phyloP scores from a whole-genome alignment of 2,329 filamentous ascomycete species.

The Fusarium sp. region DNA sequence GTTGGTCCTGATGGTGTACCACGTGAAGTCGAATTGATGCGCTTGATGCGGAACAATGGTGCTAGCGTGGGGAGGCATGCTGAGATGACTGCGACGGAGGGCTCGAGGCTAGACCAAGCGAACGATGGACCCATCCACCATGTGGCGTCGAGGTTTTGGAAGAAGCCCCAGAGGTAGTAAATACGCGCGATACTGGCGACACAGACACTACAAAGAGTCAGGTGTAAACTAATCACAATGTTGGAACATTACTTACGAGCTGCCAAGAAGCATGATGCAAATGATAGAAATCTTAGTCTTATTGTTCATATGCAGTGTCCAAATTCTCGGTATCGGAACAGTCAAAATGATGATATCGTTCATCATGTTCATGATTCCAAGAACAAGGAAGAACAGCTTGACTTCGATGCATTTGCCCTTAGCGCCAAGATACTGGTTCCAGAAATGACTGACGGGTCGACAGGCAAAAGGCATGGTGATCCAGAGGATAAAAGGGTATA shows the following conservation, averaged over 20 bases:
- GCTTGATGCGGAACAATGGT: conserved; percentile 2
- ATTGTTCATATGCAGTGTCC: conserved; percentile 14
- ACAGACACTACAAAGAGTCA: background rate
- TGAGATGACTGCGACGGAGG: background rate
- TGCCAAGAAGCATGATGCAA: conserved; percentile 15
- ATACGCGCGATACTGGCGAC: conserved; percentile 9
- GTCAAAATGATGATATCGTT: conserved; percentile 10
- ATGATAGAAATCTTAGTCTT: conserved; percentile 15
- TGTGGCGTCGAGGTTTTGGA: conserved; percentile 8
- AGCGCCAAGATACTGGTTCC: conserved; percentile 3
- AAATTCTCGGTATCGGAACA: conserved; percentile 14
- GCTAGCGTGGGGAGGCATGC: background rate
- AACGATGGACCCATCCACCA: conserved; percentile 19
- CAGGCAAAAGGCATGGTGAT: conserved; percentile 15
- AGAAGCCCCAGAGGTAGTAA: conserved; percentile 18
- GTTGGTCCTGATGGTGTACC: conserved; percentile 11
- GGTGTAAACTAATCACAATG: accelerated
- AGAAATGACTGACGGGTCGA: conserved; percentile 8
- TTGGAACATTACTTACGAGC: background rate
- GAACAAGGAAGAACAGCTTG: conserved; percentile 4
- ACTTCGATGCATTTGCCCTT: conserved; percentile 5
- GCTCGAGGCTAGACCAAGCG: conserved; percentile 18
- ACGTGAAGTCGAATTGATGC: background rate
- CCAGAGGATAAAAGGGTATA: conserved; percentile 12
- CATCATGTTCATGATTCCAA: conserved; percentile 20